A percentile compares a stretch with the other conserved stretches of the same genome.
Evolutionary conservation across 257 asterid species (phyloP).

Genomic region (Haberlea rhodopensis): DNA sequence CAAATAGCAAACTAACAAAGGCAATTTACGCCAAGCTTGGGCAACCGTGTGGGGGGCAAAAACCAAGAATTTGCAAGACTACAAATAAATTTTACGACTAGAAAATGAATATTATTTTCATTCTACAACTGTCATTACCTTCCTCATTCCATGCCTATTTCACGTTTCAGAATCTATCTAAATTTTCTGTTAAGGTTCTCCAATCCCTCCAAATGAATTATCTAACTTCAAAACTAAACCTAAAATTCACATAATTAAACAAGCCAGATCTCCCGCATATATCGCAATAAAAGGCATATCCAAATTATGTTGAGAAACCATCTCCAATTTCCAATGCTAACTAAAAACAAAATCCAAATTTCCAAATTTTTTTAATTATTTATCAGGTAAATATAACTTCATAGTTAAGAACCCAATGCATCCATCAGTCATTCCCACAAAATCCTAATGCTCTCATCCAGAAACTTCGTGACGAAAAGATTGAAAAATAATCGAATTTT

Average conservation of each 20-base stretch:
- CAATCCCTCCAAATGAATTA: constrained; percentile 2
- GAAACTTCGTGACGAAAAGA: constrained; percentile 26
- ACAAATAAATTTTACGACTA: neutral
- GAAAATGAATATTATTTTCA: too few species aligned
- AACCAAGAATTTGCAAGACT: neutral
- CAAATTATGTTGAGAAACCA: neutral
- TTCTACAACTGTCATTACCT: neutral
- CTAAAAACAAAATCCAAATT: neutral
- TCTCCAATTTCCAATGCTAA: constrained; percentile 6
- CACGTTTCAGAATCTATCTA: neutral
- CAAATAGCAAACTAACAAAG: neutral
- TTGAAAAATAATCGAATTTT: neutral
- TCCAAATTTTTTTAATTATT: neutral
- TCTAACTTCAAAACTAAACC: neutral
- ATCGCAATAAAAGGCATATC: neutral
- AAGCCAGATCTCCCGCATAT: neutral
- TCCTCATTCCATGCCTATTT: neutral
- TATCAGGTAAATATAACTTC: neutral
- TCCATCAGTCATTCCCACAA: constrained; percentile 6
- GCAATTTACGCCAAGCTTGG: neutral
- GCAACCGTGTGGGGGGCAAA: too few species aligned
- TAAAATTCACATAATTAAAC: neutral
- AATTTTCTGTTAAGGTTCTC: constrained; percentile 11
- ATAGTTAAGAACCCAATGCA: neutral
- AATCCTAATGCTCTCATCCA: constrained; percentile 15